Evolutionary conservation across 1,139 yeast species (phyloP).

Genomic region (Sugiyamaella paludigena): DNA sequence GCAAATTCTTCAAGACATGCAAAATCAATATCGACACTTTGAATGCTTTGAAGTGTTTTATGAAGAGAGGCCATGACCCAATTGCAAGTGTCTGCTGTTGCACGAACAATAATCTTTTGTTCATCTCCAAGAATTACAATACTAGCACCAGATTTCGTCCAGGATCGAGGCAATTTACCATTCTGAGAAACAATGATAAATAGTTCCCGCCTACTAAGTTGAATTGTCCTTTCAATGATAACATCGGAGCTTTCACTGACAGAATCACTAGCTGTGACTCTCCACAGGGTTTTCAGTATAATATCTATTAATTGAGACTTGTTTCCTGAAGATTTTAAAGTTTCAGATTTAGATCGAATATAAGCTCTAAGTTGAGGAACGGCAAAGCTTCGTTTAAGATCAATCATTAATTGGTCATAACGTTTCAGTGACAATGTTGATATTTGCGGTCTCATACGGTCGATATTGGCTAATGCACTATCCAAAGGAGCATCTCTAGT

Average conservation of each 20-base stretch:
- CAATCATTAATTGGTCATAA: constrained; percentile 34
- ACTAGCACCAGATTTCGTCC: constrained; percentile 57
- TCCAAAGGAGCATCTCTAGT: constrained; percentile 33
- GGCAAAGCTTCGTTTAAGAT: constrained; percentile 35
- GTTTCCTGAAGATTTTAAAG: constrained; percentile 8
- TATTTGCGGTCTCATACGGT: constrained; percentile 35
- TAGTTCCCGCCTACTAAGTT: constrained; percentile 45
- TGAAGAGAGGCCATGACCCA: constrained; percentile 39
- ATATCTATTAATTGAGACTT: constrained; percentile 22
- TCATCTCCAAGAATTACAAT: constrained; percentile 45
- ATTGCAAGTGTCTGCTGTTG: constrained; percentile 36
- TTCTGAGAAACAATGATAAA: constrained; percentile 50
- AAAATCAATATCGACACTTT: constrained; percentile 26
- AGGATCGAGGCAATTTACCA: constrained; percentile 48
- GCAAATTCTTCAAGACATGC: constrained; percentile 21
- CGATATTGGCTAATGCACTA: constrained; percentile 34
- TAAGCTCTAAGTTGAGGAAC: constrained; percentile 37
- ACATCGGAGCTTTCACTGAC: constrained; percentile 43
- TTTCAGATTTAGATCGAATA: constrained; percentile 14
- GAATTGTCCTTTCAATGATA: constrained; percentile 41
- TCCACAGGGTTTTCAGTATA: constrained; percentile 46
- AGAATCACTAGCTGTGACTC: constrained; percentile 35
- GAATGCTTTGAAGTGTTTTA: constrained; percentile 26
- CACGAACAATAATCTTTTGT: constrained; percentile 39
- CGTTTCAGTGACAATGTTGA: constrained; percentile 33